Conservation (phyloP, 1,139 yeast species). For the Yamadazyma dendronema region DNA sequence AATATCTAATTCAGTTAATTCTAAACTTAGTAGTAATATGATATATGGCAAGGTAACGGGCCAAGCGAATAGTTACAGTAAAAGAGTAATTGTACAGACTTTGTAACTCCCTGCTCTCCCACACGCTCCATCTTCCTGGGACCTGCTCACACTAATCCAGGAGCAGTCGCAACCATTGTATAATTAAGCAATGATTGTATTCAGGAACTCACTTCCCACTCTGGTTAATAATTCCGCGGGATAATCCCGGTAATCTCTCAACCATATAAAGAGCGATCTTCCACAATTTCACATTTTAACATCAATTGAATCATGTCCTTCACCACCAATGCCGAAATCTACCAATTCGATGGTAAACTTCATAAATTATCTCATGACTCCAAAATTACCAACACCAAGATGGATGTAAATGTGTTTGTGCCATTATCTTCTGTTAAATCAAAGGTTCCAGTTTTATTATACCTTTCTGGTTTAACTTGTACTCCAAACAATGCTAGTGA, state of each 20-base stretch:
- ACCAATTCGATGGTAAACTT: constrained; percentile 73
- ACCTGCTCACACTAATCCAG: too few relatives aligned
- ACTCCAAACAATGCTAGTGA: constrained; percentile 94
- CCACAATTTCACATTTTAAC: neutral
- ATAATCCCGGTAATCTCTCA: neutral
- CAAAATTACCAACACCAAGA: constrained; percentile 57
- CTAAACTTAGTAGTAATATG: neutral
- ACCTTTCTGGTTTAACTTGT: constrained; percentile 89
- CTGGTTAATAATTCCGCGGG: constrained; percentile 1
- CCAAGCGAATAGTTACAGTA: too few relatives aligned
- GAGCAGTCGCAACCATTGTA: neutral
- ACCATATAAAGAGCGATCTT: constrained; percentile 1
- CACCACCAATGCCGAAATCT: constrained; percentile 54
- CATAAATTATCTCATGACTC: constrained; percentile 77
- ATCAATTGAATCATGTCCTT: constrained; percentile 40
- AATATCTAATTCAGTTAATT: too few relatives aligned
- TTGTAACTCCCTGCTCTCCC: too few relatives aligned
- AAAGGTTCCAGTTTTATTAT: constrained; percentile 69
- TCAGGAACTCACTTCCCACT: neutral
- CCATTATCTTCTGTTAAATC: constrained; percentile 51
- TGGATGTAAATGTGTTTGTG: constrained; percentile 81
- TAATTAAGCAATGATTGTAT: too few relatives aligned
- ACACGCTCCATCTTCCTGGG: too few relatives aligned
- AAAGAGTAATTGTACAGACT: too few relatives aligned
- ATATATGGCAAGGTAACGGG: too few relatives aligned